A percentile compares a stretch with the other conserved stretches of the same genome.
Conservation (phyloP, 2,329 filamentous ascomycete species). For the Pseudogymnoascus sp. region DNA sequence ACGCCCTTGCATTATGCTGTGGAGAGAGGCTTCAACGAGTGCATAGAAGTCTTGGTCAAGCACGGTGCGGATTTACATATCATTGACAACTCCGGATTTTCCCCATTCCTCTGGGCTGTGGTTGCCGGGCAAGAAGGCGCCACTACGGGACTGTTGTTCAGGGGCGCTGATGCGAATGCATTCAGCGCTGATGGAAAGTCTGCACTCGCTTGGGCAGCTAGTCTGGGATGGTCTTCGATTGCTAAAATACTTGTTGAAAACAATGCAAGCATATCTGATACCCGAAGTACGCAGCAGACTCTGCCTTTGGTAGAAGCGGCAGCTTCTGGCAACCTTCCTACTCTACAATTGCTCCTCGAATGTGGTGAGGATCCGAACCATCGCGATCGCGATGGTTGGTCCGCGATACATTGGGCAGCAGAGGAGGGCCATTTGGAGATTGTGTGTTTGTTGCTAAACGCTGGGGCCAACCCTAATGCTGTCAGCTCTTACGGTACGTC, state of each 20-base stretch:
- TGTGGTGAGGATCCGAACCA: constrained; percentile 15
- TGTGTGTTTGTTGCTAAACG: constrained; percentile 21
- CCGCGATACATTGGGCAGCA: constrained; percentile 19
- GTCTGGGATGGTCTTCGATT: constrained; percentile 17
- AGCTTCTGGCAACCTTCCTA: constrained; percentile 18
- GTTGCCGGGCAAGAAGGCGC: constrained; percentile 19
- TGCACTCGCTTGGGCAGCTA: constrained; percentile 22
- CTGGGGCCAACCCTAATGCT: constrained; percentile 19
- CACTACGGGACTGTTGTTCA: constrained; percentile 11
- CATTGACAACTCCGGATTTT: constrained; percentile 22
- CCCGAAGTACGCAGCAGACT: constrained; percentile 12
- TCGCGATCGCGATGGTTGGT: constrained; percentile 22
- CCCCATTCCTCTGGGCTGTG: constrained; percentile 23
- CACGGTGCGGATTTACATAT: constrained; percentile 18
- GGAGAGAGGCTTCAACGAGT: constrained; percentile 19
- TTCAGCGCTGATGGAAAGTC: constrained; percentile 21
- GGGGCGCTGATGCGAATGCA: constrained; percentile 18
- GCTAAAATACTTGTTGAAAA: constrained; percentile 10
- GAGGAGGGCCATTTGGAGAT: constrained; percentile 22
- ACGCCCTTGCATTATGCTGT: constrained; percentile 25
- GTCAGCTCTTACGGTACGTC: constrained; percentile 21
- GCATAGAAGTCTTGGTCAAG: constrained; percentile 18
- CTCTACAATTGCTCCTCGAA: constrained; percentile 19
- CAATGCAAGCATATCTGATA: neutral
- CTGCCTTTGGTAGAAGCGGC: constrained; percentile 20